Conservation (phyloP, 768 basidiomycete species). For the Phylloporus rhodoxanthus region DNA sequence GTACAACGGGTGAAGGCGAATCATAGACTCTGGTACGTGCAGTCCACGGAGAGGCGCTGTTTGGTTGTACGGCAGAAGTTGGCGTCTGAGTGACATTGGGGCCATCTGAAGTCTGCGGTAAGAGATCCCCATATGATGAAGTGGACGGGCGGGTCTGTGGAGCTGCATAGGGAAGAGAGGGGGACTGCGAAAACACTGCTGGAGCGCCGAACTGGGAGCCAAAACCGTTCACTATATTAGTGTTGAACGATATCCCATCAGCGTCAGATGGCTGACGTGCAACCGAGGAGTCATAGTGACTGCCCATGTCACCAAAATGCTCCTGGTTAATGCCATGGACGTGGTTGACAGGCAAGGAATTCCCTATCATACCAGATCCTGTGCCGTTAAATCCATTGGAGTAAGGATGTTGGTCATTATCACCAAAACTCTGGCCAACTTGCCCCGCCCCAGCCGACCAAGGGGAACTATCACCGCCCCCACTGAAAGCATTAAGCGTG, state of each 20-base stretch:
- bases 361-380: conserved; percentile 15
- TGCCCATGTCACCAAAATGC: conserved; percentile 21
- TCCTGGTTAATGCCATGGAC: conserved; percentile 25
- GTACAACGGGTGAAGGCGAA: conserved; percentile 19
- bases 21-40: conserved; percentile 17
- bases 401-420: conserved; percentile 21
- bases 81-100: conserved; percentile 18
- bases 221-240: conserved; percentile 13
- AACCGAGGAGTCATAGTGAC: conserved; percentile 21
- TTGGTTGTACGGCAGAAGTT: conserved; percentile 20
- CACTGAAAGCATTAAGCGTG: conserved; percentile 34
- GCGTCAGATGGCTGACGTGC: conserved; percentile 19
- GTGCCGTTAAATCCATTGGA: conserved; percentile 22
- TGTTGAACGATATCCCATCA: conserved; percentile 22
- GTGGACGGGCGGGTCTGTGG: conserved; percentile 18
- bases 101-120: conserved; percentile 13
- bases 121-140: conserved; percentile 22
- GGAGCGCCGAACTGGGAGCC: conserved; percentile 18
- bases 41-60: conserved; percentile 21
- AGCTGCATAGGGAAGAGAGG: conserved; percentile 15
- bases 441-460: conserved; percentile 32
- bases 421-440: conserved; percentile 16
- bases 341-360: conserved; percentile 16
- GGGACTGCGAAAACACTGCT: conserved; percentile 18
- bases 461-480: conserved; percentile 25